phyloP scores from a whole-genome alignment of 306 rosid genomes.

The Urtica urens region DNA sequence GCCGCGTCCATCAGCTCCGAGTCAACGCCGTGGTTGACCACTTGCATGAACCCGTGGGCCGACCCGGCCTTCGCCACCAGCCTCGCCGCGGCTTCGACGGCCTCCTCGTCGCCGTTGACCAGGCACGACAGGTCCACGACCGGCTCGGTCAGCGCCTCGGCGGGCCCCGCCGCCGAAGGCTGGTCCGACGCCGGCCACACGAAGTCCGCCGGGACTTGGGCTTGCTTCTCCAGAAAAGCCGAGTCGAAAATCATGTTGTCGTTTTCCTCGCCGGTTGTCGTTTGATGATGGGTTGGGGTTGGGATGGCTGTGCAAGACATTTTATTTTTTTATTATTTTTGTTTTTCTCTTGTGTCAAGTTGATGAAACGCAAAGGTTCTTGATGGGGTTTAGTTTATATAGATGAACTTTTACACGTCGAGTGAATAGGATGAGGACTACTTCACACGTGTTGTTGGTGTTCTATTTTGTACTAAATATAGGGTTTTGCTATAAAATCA shows the following conservation, averaged over 20 bases:
- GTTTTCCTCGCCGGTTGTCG: no score
- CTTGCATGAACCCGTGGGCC: slow-evolving; percentile 69
- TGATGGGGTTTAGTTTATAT: no score
- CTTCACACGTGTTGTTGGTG: no score
- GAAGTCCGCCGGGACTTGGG: slow-evolving; percentile 30
- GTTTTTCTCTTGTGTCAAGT: no score
- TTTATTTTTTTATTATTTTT: no score
- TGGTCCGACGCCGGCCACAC: slow-evolving; percentile 46
- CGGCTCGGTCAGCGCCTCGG: slow-evolving; percentile 32
- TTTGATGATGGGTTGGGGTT: no score
- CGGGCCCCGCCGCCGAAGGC: slow-evolving; percentile 5
- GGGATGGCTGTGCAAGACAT: no score
- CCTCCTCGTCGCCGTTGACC: slow-evolving; percentile 32
- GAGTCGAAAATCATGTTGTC: background rate
- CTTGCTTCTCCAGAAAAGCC: slow-evolving; percentile 8
- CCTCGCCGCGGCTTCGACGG: slow-evolving; percentile 25
- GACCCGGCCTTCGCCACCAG: slow-evolving; percentile 34
- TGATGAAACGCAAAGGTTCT: no score
- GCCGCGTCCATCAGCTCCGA: slow-evolving; percentile 24
- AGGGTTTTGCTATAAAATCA: no score
- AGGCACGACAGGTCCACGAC: slow-evolving; percentile 49
- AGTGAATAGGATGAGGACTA: no score
- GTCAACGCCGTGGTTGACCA: slow-evolving; percentile 56
- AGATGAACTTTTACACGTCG: no score
- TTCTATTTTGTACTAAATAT: no score